Conservation (phyloP, 1,284 basidiomycete genomes). For the Cerrena zonata region DNA sequence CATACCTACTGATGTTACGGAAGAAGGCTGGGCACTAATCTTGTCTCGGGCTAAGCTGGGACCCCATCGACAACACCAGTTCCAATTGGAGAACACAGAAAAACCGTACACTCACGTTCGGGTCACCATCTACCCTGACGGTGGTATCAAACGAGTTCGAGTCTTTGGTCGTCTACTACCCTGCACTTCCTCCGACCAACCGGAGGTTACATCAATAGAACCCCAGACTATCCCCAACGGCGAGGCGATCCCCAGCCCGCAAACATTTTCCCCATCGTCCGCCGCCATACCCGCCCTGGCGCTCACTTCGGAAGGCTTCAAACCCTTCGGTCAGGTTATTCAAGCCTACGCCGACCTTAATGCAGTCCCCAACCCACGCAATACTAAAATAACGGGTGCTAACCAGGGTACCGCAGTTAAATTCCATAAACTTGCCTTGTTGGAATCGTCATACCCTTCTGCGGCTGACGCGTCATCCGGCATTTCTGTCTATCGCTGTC, state of each 20-base stretch:
- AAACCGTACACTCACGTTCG: conserved; percentile 77
- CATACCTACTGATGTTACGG: conserved; percentile 36
- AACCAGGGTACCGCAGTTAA: conserved; percentile 87
- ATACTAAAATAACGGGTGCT: conserved; percentile 67
- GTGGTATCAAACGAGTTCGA: conserved; percentile 89
- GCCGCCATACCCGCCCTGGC: conserved; percentile 60
- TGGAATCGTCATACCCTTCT: conserved; percentile 59
- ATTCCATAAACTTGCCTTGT: conserved; percentile 78
- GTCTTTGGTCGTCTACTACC: conserved; percentile 58
- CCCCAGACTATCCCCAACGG: not conserved
- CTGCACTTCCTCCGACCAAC: not conserved
- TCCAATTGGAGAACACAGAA: conserved; percentile 68
- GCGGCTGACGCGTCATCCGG: conserved; percentile 51
- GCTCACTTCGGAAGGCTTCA: conserved; percentile 77
- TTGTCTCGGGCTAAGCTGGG: conserved; percentile 78
- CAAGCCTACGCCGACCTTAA: conserved; percentile 72
- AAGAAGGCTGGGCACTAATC: conserved; percentile 67
- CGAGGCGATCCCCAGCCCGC: not conserved
- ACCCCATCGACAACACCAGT: conserved; percentile 85
- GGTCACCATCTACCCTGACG: conserved; percentile 89
- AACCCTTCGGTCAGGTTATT: conserved; percentile 78
- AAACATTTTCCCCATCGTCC: conserved; percentile 14
- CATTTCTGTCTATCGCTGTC: conserved; percentile 72
- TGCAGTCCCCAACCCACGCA: conserved; percentile 51
- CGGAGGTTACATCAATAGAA: not conserved